Percentiles rank a stretch among this genome's conserved stretches.
Evolutionary conservation across 495 filamentous ascomycete species (phyloP).

Genomic region (Pseudoneurospora amorphoporcata): DNA sequence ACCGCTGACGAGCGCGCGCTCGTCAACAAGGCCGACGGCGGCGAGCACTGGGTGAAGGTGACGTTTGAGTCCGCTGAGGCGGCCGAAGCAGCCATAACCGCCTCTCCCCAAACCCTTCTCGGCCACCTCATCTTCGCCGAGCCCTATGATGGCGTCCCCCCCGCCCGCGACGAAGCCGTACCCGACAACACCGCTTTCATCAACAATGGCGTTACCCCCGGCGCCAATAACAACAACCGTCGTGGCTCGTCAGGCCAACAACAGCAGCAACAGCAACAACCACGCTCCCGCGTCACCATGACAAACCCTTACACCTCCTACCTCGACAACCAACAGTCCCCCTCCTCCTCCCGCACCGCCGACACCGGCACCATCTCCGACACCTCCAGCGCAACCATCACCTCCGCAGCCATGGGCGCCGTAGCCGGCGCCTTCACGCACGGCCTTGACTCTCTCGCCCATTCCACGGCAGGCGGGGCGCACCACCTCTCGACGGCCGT

Average conservation of each 20-base stretch:
- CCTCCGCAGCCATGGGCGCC: conserved; percentile 18
- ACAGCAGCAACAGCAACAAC: conserved; percentile 8
- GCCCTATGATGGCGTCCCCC: conserved; percentile 60
- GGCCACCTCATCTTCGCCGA: conserved; percentile 73
- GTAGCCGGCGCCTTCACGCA: conserved; percentile 15
- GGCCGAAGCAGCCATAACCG: conserved; percentile 63
- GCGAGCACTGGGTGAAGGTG: conserved; percentile 84
- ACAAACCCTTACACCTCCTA: conserved; percentile 14
- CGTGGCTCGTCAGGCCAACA: conserved; percentile 1
- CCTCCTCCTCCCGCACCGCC: conserved; percentile 36
- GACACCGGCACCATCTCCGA: conserved; percentile 33
- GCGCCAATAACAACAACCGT: not conserved
- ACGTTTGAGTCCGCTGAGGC: conserved; percentile 77
- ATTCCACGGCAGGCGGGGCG: not conserved
- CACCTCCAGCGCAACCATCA: conserved; percentile 54
- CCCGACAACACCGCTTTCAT: conserved; percentile 18
- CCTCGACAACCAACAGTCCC: conserved; percentile 22
- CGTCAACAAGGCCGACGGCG: conserved; percentile 64
- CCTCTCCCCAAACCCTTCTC: conserved; percentile 66
- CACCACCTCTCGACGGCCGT: not conserved
- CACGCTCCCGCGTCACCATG: not conserved
- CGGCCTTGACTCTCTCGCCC: not conserved
- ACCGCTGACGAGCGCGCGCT: conserved; percentile 61
- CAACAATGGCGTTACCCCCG: not conserved
- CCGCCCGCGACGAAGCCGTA: conserved; percentile 53